A percentile compares a stretch with the other conserved stretches of the same genome.
phyloP scores from a whole-genome alignment of 805 yeast species.

The Ogataea nitratoaversa region DNA sequence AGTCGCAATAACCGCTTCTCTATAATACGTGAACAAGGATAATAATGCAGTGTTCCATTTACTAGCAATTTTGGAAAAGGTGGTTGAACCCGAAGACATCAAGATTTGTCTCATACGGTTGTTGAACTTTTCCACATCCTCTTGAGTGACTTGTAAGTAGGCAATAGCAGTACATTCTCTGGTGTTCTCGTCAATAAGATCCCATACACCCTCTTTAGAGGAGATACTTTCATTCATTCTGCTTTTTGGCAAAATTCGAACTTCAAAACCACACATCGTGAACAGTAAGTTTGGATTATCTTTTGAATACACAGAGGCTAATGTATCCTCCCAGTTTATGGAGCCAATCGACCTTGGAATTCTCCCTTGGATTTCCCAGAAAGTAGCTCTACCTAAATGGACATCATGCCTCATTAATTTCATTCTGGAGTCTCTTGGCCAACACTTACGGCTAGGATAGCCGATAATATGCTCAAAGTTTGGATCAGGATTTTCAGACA shows the following conservation, averaged over 20 bases:
- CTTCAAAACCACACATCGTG: constrained; percentile 93
- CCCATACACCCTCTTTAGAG: constrained; percentile 87
- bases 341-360: constrained; percentile 72
- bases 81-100: constrained; percentile 93
- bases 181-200: constrained; percentile 60
- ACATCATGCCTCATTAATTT: constrained; percentile 87
- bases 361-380: constrained; percentile 83
- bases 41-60: constrained; percentile 94
- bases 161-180: constrained; percentile 90
- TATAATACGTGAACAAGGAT: constrained; percentile 79
- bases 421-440: constrained; percentile 95
- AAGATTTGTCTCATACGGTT: constrained; percentile 83
- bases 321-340: constrained; percentile 73
- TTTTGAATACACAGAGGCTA: constrained; percentile 83
- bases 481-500: constrained; percentile 88
- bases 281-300: constrained; percentile 88
- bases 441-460: constrained; percentile 82
- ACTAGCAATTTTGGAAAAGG: constrained; percentile 89
- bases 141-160: constrained; percentile 74
- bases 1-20: constrained; percentile 90
- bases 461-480: constrained; percentile 83
- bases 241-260: constrained; percentile 74
- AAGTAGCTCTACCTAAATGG: constrained; percentile 84
- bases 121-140: constrained; percentile 74
- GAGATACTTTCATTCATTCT: constrained; percentile 52